Evolutionary conservation across 352 stramenopile species (phyloP), one percentile per base, ranked within the genome.

Genomic region (Saprolegnia parasitica): DNA sequence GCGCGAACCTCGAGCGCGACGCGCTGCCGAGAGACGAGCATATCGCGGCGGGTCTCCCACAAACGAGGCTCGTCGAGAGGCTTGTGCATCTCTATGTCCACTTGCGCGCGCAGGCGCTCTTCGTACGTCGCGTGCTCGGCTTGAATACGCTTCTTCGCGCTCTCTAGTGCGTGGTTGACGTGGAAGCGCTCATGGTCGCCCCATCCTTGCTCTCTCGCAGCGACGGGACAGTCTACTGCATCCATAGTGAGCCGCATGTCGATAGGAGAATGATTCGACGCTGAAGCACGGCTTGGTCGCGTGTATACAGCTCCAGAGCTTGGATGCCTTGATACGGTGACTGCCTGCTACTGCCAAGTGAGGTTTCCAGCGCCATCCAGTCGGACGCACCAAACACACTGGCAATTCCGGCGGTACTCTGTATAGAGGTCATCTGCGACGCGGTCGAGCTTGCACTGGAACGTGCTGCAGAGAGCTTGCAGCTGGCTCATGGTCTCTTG

Each of bases 161-260:
- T 85, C 8, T 78, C 87, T 62, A 89, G 87, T 1, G 83, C 83
- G 45, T 89, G 78, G 56, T 90, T 76, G 46, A 90, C 77, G 55
- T 85, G 89, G 57, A 88, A 90, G 0, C 81, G 80, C 45, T 90
- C 83, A 50, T 89, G 81, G 77, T 67, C 57, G 86, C 74, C 81
- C 83, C 88, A 29, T 87, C 74, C 65, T 5, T 29, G 10, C 1
- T 70, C 46, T 58, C 57, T 42, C 54, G 65, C 21, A 23, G 46
- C 45, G 15, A 75, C 65, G 45, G 57, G 37, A 35, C 35, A 54
- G 21, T 37, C 5, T 37, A 13, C 21, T 55, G 61, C 18, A 4
- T 21, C 10, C 42, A 32, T n/a, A 39, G 39, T n/a, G 2, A 5
- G 24, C 4, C 26, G 39, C 45, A 15, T 42, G 4, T 58, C n/a